Conservation (phyloP, 176 grass and related monocot species). For the Ananas comosus region DNA sequence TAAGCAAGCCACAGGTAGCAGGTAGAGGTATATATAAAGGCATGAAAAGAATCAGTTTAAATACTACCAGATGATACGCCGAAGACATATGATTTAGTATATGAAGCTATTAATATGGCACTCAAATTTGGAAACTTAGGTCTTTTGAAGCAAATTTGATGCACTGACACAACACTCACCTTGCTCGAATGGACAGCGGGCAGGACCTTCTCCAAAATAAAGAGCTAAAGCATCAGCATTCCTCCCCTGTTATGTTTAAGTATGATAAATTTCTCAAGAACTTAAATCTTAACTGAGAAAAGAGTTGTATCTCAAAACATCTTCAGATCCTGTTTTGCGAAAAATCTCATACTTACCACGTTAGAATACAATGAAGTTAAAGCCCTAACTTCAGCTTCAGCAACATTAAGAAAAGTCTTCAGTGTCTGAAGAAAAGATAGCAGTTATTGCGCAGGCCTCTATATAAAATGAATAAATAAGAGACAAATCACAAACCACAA, state of each 20-base stretch:
- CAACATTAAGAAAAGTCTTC: slow-evolving; percentile 72
- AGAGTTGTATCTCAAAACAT: background rate
- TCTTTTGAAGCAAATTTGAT: slow-evolving; percentile 1
- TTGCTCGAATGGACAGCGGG: slow-evolving; percentile 91
- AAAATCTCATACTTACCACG: slow-evolving; percentile 54
- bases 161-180: slow-evolving; percentile 30
- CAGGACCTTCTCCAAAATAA: slow-evolving; percentile 99
- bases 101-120: background rate
- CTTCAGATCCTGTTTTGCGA: background rate
- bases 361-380: slow-evolving; percentile 87
- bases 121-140: background rate
- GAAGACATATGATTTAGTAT: too few species aligned
- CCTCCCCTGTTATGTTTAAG: slow-evolving; percentile 51
- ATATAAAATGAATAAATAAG: background rate
- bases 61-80: too few species aligned
- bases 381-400: slow-evolving; percentile 91
- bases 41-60: too few species aligned
- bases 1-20: too few species aligned
- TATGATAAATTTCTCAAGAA: background rate
- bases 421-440: slow-evolving; percentile 55
- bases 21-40: too few species aligned
- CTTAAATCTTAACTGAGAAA: background rate
- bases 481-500: background rate
- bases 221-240: slow-evolving; percentile 96
- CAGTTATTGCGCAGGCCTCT: slow-evolving; percentile 1